A percentile compares a stretch with the other conserved stretches of the same genome.
These are phyloP conservation scores for Candida michaelii DNA, from an alignment of 805 yeast species.

Conservation along the genomic window DNA sequence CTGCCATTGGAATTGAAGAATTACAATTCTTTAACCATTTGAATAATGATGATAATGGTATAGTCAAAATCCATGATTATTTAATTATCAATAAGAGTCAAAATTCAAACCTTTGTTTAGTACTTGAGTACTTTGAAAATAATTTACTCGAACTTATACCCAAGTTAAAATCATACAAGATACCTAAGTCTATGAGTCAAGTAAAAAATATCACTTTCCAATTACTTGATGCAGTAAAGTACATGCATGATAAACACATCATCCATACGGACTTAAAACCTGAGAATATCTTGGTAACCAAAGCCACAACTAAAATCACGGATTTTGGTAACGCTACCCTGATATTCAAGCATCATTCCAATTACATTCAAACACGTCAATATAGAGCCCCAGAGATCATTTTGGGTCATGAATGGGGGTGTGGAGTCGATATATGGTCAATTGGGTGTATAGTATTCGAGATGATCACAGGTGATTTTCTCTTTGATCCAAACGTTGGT, in stretches of 20 bases:
- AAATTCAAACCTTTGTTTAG: conserved; percentile 4
- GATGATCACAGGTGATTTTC: conserved; percentile 85
- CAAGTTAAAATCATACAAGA: no score
- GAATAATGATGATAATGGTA: conserved; percentile 10
- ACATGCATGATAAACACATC: conserved; percentile 47
- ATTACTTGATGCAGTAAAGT: conserved; percentile 54
- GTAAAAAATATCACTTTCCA: conserved; percentile 60
- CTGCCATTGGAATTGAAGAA: conserved; percentile 67
- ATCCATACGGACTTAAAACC: conserved; percentile 41
- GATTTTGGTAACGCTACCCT: conserved; percentile 93
- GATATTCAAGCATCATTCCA: conserved; percentile 75
- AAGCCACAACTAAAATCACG: conserved; percentile 59
- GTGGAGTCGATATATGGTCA: conserved; percentile 92
- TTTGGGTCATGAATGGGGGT: conserved; percentile 76
- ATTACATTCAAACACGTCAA: conserved; percentile 89
- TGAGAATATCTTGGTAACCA: conserved; percentile 28
- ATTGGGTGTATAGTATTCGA: conserved; percentile 88
- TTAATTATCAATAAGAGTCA: conserved; percentile 3
- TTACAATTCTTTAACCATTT: conserved; percentile 47
- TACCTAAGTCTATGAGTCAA: conserved; percentile 27
- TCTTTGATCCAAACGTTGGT: conserved; percentile 85
- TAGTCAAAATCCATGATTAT: conserved; percentile 7
- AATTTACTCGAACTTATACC: conserved; percentile 8
- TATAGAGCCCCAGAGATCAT: conserved; percentile 82
- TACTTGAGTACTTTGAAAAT: conserved; percentile 3